Evolutionary conservation across 1,284 basidiomycete genomes (phyloP).

Genomic region (Fistulinella staudtii): DNA sequence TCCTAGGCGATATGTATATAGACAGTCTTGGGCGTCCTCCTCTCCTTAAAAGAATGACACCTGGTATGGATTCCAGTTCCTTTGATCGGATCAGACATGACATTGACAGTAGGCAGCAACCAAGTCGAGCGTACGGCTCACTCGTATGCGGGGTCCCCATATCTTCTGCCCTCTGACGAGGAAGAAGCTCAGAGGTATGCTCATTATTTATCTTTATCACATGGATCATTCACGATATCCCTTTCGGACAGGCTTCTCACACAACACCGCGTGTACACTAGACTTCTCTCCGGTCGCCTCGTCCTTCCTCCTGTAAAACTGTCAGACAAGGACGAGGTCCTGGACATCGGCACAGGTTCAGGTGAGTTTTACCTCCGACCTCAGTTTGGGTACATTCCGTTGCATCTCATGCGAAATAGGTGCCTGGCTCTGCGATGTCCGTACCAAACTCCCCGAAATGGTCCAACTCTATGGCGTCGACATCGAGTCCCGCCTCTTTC

Average conservation of each 20-base stretch:
- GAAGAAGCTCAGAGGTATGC: slow-evolving; percentile 23
- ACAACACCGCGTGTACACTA: slow-evolving; percentile 20
- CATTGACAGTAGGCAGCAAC: no score
- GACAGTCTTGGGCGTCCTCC: no score
- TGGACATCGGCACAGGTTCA: slow-evolving; percentile 23
- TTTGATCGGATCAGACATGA: no score
- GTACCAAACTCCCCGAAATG: slow-evolving; percentile 12
- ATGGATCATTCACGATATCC: background rate
- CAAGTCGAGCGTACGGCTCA: slow-evolving; percentile 10
- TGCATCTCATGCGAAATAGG: slow-evolving; percentile 4
- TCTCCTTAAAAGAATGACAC: no score
- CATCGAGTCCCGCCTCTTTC: slow-evolving; percentile 20
- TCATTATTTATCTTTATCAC: no score
- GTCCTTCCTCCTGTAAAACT: slow-evolving; percentile 17
- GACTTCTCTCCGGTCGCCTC: slow-evolving; percentile 17
- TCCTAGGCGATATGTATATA: no score
- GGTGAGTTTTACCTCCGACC: slow-evolving; percentile 7
- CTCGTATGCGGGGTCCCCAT: slow-evolving; percentile 17
- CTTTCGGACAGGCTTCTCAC: slow-evolving; percentile 9
- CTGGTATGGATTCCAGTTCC: no score
- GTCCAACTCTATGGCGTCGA: slow-evolving; percentile 21
- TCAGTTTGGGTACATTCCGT: no score
- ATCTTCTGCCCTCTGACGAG: slow-evolving; percentile 28
- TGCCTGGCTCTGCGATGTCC: slow-evolving; percentile 22
- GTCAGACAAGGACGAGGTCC: slow-evolving; percentile 18